Evolutionary conservation across 768 basidiomycete species (phyloP).

Genomic region (Lactarius indigo): DNA sequence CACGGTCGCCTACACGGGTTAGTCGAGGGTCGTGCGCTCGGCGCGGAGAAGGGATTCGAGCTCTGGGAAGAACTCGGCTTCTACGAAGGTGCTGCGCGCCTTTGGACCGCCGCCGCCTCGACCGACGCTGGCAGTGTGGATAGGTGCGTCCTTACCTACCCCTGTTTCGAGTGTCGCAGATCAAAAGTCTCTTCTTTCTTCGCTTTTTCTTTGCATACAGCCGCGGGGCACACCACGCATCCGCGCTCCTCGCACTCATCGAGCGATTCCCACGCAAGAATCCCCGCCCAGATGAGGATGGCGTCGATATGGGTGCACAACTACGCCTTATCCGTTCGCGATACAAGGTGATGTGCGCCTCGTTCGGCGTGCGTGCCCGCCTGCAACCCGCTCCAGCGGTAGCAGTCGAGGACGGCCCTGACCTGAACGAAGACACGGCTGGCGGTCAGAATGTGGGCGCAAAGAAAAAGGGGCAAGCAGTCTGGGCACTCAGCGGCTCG

Average conservation of each 20-base stretch:
- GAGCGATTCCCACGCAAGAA: conserved; percentile 75
- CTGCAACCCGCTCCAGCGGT: conserved; percentile 30
- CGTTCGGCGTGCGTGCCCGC: conserved; percentile 62
- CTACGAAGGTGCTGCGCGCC: conserved; percentile 79
- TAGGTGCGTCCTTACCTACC: conserved; percentile 41
- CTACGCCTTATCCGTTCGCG: conserved; percentile 83
- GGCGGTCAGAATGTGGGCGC: background rate
- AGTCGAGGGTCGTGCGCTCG: conserved; percentile 87
- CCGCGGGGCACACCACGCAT: conserved; percentile 59
- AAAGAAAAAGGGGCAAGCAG: conserved; percentile 10
- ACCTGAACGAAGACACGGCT: background rate
- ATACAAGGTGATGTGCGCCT: conserved; percentile 83
- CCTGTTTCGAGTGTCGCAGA: conserved; percentile 11
- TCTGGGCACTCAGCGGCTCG: conserved; percentile 18
- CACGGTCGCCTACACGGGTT: conserved; percentile 89
- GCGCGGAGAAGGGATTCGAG: conserved; percentile 87
- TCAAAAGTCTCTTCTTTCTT: background rate
- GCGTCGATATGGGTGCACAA: conserved; percentile 70
- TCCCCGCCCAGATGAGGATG: conserved; percentile 49
- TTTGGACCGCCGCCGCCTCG: conserved; percentile 57
- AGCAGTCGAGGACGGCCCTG: conserved; percentile 9
- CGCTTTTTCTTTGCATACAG: conserved; percentile 33
- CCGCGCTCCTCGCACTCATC: conserved; percentile 67
- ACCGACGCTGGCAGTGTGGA: conserved; percentile 40
- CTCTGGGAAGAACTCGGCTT: conserved; percentile 98